A percentile compares a stretch with the other conserved stretches of the same genome.
Conservation (phyloP, 108 stramenopile species). For the Nitzschia palea region DNA sequence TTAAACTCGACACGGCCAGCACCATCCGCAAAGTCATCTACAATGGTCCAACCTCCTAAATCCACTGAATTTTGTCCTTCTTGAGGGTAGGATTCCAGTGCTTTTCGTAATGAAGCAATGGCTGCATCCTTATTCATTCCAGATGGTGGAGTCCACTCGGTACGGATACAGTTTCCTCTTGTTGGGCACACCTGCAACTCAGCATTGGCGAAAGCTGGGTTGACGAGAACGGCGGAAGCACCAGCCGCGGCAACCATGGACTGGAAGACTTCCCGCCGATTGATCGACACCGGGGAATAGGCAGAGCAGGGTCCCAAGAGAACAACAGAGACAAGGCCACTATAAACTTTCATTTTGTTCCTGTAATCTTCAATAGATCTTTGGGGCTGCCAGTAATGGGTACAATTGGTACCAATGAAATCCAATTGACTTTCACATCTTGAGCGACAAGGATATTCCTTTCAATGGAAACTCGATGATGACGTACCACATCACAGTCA, state of each 20-base stretch:
- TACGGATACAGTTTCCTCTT: constrained; percentile 72
- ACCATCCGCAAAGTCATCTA: constrained; percentile 54
- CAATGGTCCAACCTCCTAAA: constrained; percentile 71
- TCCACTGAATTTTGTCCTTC: constrained; percentile 69
- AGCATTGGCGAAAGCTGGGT: constrained; percentile 44
- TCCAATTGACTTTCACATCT: too few relatives aligned
- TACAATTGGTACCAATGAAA: too few relatives aligned
- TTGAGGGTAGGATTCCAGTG: constrained; percentile 62
- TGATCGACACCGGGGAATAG: not conserved
- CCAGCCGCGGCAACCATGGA: constrained; percentile 4
- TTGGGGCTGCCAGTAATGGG: too few relatives aligned
- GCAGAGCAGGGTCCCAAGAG: constrained; percentile 1
- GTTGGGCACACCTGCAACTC: constrained; percentile 67
- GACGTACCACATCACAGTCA: too few relatives aligned
- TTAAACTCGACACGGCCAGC: constrained; percentile 65
- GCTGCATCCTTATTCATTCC: constrained; percentile 51
- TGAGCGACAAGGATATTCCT: too few relatives aligned
- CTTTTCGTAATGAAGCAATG: constrained; percentile 40
- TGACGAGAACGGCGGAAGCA: constrained; percentile 24
- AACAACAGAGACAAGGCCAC: not conserved
- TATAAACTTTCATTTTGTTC: not conserved
- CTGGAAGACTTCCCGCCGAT: constrained; percentile 17
- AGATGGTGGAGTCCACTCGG: constrained; percentile 74
- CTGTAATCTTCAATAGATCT: too few relatives aligned
- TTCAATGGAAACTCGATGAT: too few relatives aligned